Percentiles rank a stretch among this genome's conserved stretches.
These are phyloP conservation scores for Lachnellula subtilissima DNA, from an alignment of 2,329 filamentous ascomycete species.

Conservation along the genomic window DNA sequence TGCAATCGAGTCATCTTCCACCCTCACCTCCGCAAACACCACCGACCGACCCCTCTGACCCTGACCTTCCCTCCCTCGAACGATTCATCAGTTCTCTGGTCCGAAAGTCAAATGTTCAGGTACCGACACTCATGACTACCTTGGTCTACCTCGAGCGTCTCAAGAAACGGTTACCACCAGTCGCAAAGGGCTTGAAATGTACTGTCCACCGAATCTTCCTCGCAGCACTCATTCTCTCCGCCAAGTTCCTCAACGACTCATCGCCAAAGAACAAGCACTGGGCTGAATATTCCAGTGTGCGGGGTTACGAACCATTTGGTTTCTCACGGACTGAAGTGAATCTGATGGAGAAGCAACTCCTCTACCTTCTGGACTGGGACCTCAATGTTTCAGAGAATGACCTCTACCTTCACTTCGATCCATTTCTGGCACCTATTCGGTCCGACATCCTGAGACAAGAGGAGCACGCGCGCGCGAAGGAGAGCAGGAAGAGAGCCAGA, in stretches of 20 bases:
- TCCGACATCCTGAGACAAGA: constrained; percentile 39
- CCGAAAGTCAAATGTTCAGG: constrained; percentile 90
- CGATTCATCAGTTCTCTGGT: constrained; percentile 90
- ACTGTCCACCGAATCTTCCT: constrained; percentile 98
- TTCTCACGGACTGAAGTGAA: constrained; percentile 96
- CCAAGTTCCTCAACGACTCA: constrained; percentile 98
- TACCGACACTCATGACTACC: constrained; percentile 94
- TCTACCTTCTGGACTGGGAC: constrained; percentile 93
- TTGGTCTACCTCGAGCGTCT: constrained; percentile 88
- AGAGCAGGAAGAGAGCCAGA: constrained; percentile 18
- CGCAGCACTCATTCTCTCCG: constrained; percentile 75
- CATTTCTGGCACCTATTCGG: constrained; percentile 83
- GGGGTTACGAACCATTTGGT: constrained; percentile 63
- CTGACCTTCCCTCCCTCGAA: constrained; percentile 70
- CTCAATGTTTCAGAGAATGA: constrained; percentile 80
- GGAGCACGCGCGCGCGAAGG: constrained; percentile 18
- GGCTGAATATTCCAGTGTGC: constrained; percentile 84
- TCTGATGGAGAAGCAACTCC: constrained; percentile 97
- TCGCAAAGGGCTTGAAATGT: constrained; percentile 93
- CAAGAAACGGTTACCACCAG: constrained; percentile 78
- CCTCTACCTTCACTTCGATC: constrained; percentile 80
- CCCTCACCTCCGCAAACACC: constrained; percentile 46
- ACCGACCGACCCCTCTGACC: constrained; percentile 35
- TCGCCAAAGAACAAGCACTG: constrained; percentile 99
- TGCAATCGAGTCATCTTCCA: constrained; percentile 40